These are phyloP conservation scores for Trametes pubescens DNA, from an alignment of 1,284 basidiomycete species.

Conservation along the genomic window DNA sequence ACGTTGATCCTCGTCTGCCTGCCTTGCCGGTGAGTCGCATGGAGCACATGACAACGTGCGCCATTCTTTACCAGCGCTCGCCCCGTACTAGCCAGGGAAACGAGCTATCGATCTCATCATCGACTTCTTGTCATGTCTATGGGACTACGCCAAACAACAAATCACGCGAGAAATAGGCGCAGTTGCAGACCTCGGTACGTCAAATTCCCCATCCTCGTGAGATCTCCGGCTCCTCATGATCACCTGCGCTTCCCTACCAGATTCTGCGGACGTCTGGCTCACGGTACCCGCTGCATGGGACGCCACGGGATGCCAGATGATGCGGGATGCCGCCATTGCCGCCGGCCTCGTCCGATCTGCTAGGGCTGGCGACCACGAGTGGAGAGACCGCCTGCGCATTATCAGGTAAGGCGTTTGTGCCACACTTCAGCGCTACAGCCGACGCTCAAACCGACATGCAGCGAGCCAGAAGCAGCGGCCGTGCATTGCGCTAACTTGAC, in stretches of 20 bases:
- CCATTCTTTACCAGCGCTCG: conserved; percentile 13
- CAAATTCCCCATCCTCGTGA: not conserved
- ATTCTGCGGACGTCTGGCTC: conserved; percentile 80
- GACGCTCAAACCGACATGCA: conserved; percentile 34
- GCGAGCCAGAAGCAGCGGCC: conserved; percentile 85
- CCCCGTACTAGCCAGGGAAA: conserved; percentile 67
- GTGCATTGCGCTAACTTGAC: conserved; percentile 84
- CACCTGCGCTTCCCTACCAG: conserved; percentile 46
- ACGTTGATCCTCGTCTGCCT: conserved; percentile 78
- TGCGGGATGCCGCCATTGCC: conserved; percentile 81
- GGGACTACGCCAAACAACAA: conserved; percentile 85
- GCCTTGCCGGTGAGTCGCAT: conserved; percentile 69
- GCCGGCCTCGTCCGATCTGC: conserved; percentile 80
- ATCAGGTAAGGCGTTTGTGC: conserved; percentile 60
- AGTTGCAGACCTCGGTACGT: conserved; percentile 80
- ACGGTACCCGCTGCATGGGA: conserved; percentile 90
- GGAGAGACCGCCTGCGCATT: conserved; percentile 81
- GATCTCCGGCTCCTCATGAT: conserved; percentile 9
- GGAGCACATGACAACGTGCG: conserved; percentile 15
- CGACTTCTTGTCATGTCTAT: conserved; percentile 81
- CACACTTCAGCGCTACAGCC: not conserved
- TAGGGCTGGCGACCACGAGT: conserved; percentile 72
- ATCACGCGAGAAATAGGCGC: conserved; percentile 85
- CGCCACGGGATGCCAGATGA: conserved; percentile 79
- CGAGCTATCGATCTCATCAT: conserved; percentile 76